Conservation (phyloP, 2,329 filamentous ascomycete genomes). For the Talaromyces amestolkiae region DNA sequence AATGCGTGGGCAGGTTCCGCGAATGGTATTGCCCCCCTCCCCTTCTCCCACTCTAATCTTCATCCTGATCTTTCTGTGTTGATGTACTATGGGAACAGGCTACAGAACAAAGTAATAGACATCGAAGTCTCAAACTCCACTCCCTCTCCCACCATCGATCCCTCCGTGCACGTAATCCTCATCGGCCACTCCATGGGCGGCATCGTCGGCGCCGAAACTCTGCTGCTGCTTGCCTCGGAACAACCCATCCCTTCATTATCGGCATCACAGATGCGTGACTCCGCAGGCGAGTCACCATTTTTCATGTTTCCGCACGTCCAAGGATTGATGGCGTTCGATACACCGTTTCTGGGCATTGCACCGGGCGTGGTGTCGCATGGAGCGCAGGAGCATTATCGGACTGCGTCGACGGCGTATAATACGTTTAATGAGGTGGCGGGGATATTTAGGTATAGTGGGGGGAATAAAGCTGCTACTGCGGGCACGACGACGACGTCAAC, state of each 20-base stretch:
- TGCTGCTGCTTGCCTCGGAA: constrained; percentile 71
- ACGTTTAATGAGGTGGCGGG: constrained; percentile 62
- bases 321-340: constrained; percentile 89
- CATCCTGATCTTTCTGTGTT: neutral
- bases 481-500: constrained; percentile 18
- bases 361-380: constrained; percentile 52
- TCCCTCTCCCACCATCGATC: constrained; percentile 79
- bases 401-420: constrained; percentile 67
- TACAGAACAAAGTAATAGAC: constrained; percentile 90
- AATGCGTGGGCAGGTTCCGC: constrained; percentile 46
- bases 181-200: constrained; percentile 90
- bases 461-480: constrained; percentile 27
- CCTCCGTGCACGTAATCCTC: constrained; percentile 76
- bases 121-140: constrained; percentile 80
- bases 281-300: constrained; percentile 22
- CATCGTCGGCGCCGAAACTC: constrained; percentile 87
- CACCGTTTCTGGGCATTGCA: constrained; percentile 66
- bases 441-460: constrained; percentile 62
- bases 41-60: neutral
- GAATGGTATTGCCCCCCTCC: constrained; percentile 42
- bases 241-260: constrained; percentile 47
- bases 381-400: constrained; percentile 81
- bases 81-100: constrained; percentile 50
- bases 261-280: constrained; percentile 22
- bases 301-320: constrained; percentile 94